Evolutionary conservation across 2,329 filamentous ascomycete genomes (phyloP), one percentile per base, ranked within the genome.

Genomic region (Dactylellina sp.): DNA sequence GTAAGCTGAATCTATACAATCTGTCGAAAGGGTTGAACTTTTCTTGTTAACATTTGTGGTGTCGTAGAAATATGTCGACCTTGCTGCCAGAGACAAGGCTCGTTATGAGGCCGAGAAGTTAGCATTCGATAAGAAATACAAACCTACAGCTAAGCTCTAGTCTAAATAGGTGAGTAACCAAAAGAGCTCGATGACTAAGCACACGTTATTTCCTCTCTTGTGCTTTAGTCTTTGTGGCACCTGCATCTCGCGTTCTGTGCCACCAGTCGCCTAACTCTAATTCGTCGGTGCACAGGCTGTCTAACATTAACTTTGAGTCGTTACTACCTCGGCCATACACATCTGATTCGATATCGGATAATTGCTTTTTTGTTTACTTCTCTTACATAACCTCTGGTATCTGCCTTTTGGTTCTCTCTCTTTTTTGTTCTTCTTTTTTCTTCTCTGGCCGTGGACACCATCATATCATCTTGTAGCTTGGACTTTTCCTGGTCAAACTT

Each of bases 311-410:
- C 39, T 55, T 53, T 46, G 37, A 39, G 24, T 40, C n/a, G 16
- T 9, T 61, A 22, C 32, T 35, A 28, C 47, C 47, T 24, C 22
- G n/a, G 3, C 35, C 16, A 44, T 24, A 25, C 12, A 44, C 4
- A 64, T 61, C 61, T 52, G 61, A 56, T 74, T 74, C 28, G 61
- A 74, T 52, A 74, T 66, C 55, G 32, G 70, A 62, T 72, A 9
- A 20, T 39, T 46, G 28, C n/a, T 64, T 9, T 52, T 16, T 37
- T 68, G 32, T 59, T 32, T 62, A 28, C 40, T 61, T 32, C n/a
- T 53, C 11, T 47, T 61, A 25, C 37, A 16, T 14, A 16, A 50
- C 20, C 52, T 61, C 50, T 59, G 28, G 57, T 24, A 59, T 64
- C 66, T 42, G 22, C 42, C 32, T 53, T 46, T 44, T 56, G 49